phyloP scores from a whole-genome alignment of 73 alveolate species.

The Tetrahymena thermophila region DNA sequence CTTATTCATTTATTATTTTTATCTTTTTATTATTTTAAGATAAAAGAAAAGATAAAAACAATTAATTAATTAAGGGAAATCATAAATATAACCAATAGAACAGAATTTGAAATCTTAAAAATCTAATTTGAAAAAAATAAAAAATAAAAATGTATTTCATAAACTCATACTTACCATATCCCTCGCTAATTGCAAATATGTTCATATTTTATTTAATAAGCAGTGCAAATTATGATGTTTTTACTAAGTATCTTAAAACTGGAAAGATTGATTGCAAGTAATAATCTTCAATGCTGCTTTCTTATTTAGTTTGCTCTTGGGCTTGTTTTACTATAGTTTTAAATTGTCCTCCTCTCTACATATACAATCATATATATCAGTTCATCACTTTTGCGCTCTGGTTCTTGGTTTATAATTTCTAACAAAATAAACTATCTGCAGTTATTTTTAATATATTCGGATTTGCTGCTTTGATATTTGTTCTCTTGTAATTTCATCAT shows the following conservation, averaged over 20 bases:
- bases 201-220: not conserved
- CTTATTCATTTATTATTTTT: not conserved
- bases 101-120: not conserved
- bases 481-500: not conserved
- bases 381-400: not conserved
- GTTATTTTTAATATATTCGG: not conserved
- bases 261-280: not conserved
- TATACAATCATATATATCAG: not conserved
- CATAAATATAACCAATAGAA: not conserved
- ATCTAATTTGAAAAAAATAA: not conserved
- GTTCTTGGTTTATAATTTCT: not conserved
- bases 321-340: not conserved
- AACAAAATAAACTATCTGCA: not conserved
- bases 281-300: not conserved
- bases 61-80: no score
- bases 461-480: not conserved
- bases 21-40: no score
- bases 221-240: not conserved
- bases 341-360: not conserved
- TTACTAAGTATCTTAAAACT: not conserved
- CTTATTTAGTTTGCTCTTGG: not conserved
- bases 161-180: not conserved
- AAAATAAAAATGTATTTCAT: not conserved
- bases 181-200: not conserved
- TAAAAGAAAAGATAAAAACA: no score